A percentile compares a stretch with the other conserved stretches of the same genome.
Conservation (phyloP, 768 basidiomycete genomes). For the Boletus huronensis region DNA sequence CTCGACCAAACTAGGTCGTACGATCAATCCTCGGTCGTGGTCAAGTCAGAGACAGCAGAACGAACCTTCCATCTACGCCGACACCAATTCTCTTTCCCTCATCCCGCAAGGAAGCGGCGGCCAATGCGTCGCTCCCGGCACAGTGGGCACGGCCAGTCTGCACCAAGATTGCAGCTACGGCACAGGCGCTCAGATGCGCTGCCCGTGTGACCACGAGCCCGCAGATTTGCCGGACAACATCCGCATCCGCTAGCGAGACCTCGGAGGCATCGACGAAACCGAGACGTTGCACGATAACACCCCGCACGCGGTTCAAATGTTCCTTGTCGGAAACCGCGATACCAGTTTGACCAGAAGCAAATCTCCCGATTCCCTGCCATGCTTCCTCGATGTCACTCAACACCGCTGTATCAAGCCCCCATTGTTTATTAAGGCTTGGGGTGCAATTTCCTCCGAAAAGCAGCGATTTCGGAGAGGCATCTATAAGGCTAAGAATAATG, state of each 20-base stretch:
- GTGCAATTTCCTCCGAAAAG: constrained; percentile 83
- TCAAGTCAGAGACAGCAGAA: not conserved
- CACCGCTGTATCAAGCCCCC: constrained; percentile 92
- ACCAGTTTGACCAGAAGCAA: constrained; percentile 22
- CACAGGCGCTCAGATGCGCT: constrained; percentile 78
- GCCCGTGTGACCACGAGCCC: constrained; percentile 78
- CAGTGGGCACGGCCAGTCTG: constrained; percentile 73
- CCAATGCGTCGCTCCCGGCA: constrained; percentile 31
- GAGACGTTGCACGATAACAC: constrained; percentile 60
- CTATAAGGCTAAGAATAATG: constrained; percentile 77
- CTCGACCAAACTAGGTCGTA: constrained; percentile 67
- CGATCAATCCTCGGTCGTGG: not conserved
- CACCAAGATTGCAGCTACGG: constrained; percentile 78
- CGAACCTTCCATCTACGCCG: constrained; percentile 90
- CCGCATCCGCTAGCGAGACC: constrained; percentile 57
- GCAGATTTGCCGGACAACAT: constrained; percentile 81
- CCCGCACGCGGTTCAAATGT: constrained; percentile 53
- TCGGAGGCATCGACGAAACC: constrained; percentile 49
- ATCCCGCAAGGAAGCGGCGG: constrained; percentile 17
- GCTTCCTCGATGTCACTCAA: constrained; percentile 81
- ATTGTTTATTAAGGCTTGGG: constrained; percentile 74
- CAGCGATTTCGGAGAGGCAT: constrained; percentile 64
- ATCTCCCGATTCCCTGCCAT: constrained; percentile 50
- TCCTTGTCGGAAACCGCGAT: constrained; percentile 7
- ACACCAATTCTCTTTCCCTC: constrained; percentile 61